These are phyloP conservation scores for Prosopis cineraria DNA, from an alignment of 306 rosid genomes.

Conservation along the genomic window DNA sequence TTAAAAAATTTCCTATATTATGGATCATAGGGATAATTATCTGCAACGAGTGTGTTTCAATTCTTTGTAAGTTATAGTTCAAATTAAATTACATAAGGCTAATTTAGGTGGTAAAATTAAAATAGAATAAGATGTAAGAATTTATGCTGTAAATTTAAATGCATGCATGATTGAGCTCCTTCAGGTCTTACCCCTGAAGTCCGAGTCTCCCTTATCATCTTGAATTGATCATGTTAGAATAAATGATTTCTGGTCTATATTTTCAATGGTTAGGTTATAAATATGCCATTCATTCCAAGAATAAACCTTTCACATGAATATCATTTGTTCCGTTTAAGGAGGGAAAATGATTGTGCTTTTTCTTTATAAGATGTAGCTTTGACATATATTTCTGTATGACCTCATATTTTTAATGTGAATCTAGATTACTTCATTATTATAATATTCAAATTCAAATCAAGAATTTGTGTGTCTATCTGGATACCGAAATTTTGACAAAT, in stretches of 20 bases:
- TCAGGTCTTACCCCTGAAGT: too few species aligned
- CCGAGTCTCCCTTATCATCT: background rate
- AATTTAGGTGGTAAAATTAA: too few species aligned
- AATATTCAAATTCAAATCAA: background rate
- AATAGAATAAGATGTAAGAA: too few species aligned
- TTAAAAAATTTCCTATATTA: too few species aligned
- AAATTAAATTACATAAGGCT: too few species aligned
- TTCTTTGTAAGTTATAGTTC: too few species aligned
- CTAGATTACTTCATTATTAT: background rate
- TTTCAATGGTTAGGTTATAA: slow-evolving; percentile 1
- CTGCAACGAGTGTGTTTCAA: too few species aligned
- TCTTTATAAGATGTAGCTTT: background rate
- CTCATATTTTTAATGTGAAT: background rate
- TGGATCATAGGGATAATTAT: too few species aligned
- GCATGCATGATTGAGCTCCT: too few species aligned
- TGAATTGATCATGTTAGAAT: background rate
- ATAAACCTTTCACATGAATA: background rate
- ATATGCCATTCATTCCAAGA: background rate
- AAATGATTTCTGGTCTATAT: background rate
- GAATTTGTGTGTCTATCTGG: background rate
- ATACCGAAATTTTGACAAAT: background rate
- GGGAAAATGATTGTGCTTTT: background rate
- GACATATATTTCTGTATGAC: background rate
- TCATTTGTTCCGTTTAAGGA: background rate
- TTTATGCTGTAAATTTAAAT: too few species aligned